These are phyloP conservation scores for Psilocybe sp. DNA, from an alignment of 768 basidiomycete genomes.

Conservation along the genomic window DNA sequence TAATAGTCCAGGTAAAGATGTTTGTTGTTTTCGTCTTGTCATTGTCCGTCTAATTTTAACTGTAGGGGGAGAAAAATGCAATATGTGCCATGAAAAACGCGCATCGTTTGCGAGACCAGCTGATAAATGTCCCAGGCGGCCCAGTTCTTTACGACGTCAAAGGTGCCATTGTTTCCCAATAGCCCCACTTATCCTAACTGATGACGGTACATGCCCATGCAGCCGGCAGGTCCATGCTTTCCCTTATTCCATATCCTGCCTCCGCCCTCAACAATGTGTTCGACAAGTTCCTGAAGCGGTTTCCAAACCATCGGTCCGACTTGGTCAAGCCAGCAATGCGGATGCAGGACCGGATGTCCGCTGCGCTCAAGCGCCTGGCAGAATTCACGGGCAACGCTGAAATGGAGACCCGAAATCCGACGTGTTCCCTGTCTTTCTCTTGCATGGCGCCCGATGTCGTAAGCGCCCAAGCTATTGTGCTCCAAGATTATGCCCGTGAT, in stretches of 20 bases:
- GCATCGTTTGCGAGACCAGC: conserved; percentile 45
- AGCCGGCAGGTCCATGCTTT: conserved; percentile 58
- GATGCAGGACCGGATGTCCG: conserved; percentile 47
- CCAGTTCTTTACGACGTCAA: conserved; percentile 57
- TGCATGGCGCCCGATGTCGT: conserved; percentile 52
- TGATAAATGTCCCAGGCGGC: conserved; percentile 47
- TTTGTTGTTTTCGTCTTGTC: background rate
- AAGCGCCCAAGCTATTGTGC: conserved; percentile 47
- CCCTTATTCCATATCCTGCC: conserved; percentile 51
- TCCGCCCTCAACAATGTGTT: conserved; percentile 66
- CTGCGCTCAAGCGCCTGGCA: conserved; percentile 52
- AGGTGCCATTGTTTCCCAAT: conserved; percentile 36
- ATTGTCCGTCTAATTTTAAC: background rate
- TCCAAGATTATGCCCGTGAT: conserved; percentile 45
- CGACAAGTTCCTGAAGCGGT: conserved; percentile 56
- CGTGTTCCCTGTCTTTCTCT: conserved; percentile 67
- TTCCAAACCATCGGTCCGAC: conserved; percentile 49
- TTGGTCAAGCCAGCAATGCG: conserved; percentile 33
- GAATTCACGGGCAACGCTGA: conserved; percentile 44
- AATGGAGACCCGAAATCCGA: conserved; percentile 49
- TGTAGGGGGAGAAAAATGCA: conserved; percentile 59
- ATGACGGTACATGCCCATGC: background rate
- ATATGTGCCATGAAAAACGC: conserved; percentile 55
- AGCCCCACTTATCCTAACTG: background rate
- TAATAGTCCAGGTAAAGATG: conserved; percentile 61